These are phyloP conservation scores for Selaginella tamariscina DNA, from an alignment of 75 land plant genomes.

Conservation along the genomic window DNA sequence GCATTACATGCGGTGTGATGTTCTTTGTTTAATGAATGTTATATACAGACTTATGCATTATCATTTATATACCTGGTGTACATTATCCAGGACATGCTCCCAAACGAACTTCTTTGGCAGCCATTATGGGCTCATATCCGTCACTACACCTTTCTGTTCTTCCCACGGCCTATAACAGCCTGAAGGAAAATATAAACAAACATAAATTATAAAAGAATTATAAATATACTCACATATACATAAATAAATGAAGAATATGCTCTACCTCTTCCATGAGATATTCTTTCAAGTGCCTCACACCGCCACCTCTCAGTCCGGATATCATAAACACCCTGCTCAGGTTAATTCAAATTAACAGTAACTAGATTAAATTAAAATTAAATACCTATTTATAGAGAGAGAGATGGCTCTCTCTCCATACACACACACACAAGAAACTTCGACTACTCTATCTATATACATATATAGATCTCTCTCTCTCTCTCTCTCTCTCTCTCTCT, in stretches of 20 bases:
- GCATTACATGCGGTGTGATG: too few species aligned
- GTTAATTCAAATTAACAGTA: background rate
- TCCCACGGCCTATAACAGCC: conserved; percentile 97
- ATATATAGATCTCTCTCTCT: background rate
- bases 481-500: background rate
- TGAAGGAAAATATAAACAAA: conserved; percentile 22
- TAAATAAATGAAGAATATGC: background rate
- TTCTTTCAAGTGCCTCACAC: conserved; percentile 59
- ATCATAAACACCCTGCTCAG: conserved; percentile 69
- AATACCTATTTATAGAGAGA: too few species aligned
- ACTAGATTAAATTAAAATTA: background rate
- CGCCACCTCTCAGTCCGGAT: conserved; percentile 76
- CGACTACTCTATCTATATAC: background rate
- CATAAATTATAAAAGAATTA: background rate
- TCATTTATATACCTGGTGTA: conserved; percentile 62
- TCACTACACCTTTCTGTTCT: conserved; percentile 56
- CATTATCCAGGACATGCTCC: conserved; percentile 60
- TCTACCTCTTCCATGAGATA: conserved; percentile 64
- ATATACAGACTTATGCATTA: background rate
- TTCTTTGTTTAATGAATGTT: too few species aligned
- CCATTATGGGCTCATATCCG: conserved; percentile 50
- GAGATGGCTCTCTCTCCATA: too few species aligned
- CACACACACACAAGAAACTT: conserved; percentile 1
- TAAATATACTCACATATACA: background rate
- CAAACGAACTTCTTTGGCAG: conserved; percentile 80